Conservation (phyloP, 2,329 filamentous ascomycete species). For the Aureobasidium uvarum region DNA sequence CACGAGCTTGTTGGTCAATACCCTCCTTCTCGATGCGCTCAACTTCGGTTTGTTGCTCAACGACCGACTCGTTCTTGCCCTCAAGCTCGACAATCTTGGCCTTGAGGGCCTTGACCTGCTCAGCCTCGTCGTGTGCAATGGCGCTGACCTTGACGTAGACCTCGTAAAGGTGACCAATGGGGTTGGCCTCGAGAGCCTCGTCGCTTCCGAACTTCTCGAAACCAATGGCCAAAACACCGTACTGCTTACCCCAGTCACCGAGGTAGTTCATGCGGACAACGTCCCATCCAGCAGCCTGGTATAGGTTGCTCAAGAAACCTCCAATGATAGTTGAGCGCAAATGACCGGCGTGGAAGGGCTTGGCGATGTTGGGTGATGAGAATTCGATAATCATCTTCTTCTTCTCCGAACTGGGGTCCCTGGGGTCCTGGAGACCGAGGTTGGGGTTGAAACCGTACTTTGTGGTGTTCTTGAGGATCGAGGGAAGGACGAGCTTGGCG, state of each 20-base stretch:
- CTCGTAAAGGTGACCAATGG: slow-evolving; percentile 78
- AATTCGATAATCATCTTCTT: slow-evolving; percentile 77
- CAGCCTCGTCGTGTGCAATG: slow-evolving; percentile 63
- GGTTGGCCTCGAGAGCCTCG: slow-evolving; percentile 66
- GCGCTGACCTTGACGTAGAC: slow-evolving; percentile 75
- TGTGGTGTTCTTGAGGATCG: slow-evolving; percentile 61
- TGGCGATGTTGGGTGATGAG: slow-evolving; percentile 82
- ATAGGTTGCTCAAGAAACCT: slow-evolving; percentile 68
- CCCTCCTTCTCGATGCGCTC: slow-evolving; percentile 53
- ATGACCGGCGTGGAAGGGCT: slow-evolving; percentile 75
- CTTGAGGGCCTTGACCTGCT: slow-evolving; percentile 56
- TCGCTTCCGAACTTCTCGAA: slow-evolving; percentile 75
- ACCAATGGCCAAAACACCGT: slow-evolving; percentile 67
- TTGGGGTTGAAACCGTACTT: slow-evolving; percentile 64
- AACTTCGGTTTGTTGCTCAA: slow-evolving; percentile 51
- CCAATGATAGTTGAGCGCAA: slow-evolving; percentile 75
- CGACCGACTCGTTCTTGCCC: slow-evolving; percentile 48
- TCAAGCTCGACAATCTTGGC: slow-evolving; percentile 46
- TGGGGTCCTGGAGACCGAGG: slow-evolving; percentile 60
- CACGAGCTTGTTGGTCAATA: slow-evolving; percentile 71
- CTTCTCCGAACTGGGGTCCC: slow-evolving; percentile 58
- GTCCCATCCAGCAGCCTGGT: slow-evolving; percentile 67
- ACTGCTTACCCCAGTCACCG: slow-evolving; percentile 77
- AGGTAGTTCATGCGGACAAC: slow-evolving; percentile 72
- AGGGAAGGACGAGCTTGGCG: slow-evolving; percentile 64